Conservation (phyloP, 139 green algal species). For the Ettlia oleoabundans region DNA sequence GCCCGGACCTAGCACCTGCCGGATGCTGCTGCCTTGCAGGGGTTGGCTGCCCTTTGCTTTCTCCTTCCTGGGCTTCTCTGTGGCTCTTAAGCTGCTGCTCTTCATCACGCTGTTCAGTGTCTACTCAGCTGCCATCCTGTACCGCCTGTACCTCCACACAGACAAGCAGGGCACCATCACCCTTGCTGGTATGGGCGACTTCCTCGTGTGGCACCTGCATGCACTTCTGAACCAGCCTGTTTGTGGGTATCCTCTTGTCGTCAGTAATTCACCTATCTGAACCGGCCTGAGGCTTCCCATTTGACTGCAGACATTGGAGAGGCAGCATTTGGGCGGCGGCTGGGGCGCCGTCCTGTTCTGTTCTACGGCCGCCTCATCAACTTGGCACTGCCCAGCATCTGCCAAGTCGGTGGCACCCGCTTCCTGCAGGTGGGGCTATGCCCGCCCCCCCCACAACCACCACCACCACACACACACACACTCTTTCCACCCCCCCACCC, state of each 20-base stretch:
- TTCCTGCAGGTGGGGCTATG: slow-evolving; percentile 33
- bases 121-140: slow-evolving; percentile 29
- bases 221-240: no score
- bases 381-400: neutral
- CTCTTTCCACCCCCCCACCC: no score
- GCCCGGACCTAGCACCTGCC: no score
- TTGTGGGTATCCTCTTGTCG: no score
- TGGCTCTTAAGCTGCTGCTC: slow-evolving; percentile 31
- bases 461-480: no score
- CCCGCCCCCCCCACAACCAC: no score
- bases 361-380: neutral
- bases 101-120: slow-evolving; percentile 36
- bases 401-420: slow-evolving; percentile 29
- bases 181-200: slow-evolving; percentile 1
- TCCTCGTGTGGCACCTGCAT: neutral
- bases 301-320: slow-evolving; percentile 21
- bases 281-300: neutral
- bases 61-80: slow-evolving; percentile 30
- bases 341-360: neutral
- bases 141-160: slow-evolving; percentile 28
- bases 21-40: slow-evolving; percentile 36
- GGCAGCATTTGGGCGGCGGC: slow-evolving; percentile 5
- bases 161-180: slow-evolving; percentile 1
- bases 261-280: neutral
- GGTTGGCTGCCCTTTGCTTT: slow-evolving; percentile 38